Base-by-base conservation (phyloP, 2,329 filamentous ascomycete genomes). In the Apiospora saccharicola region DNA sequence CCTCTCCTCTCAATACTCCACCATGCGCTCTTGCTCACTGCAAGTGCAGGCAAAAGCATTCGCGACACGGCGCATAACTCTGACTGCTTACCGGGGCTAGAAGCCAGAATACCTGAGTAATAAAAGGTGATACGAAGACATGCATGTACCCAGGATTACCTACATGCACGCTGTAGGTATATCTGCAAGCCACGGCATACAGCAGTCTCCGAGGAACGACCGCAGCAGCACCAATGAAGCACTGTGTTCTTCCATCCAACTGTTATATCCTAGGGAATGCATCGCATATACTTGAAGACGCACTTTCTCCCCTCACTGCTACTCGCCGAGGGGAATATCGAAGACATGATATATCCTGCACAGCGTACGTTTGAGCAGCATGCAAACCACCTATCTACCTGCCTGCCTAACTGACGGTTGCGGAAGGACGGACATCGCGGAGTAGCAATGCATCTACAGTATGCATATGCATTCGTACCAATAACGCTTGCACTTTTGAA, bases 101-200 rank as follows among this genome's bases (percentile, higher is more conserved):
- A 64, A 64, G 57, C 57, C 57, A 64, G 37, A 41, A 41, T 13
- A 41, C 34, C 34, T 41, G 57, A 41, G 57, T 64, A 64, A 41
- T 64, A 41, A 41, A 64, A 41, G 57, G 57, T 64, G 57, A n/a
- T 41, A 64, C 57, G 57, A 64, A 64, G 30, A 64, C 57, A 64
- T 64, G 57, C 57, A 64, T 64, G 34, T n/a, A 64, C 57, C 57
- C 57, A 41, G 57, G 34, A 41, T 64, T 41, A n/a, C 22, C 34
- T 64, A 41, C 30, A 64, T 41, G 57, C 57, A 41, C 57, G 57
- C 57, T 64, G 34, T 64, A 64, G 34, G 57, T n/a, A 64, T 64
- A 22, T 41, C n/a, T 41, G 57, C 57, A 41, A 64, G 34, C 41
- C 34, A 34, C 57, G 22, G 34, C 34, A 41, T 41, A 64, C 57